Evolutionary conservation across 495 filamentous ascomycete species (phyloP), one percentile per base, ranked within the genome.

Genomic region (Xylaria curta): DNA sequence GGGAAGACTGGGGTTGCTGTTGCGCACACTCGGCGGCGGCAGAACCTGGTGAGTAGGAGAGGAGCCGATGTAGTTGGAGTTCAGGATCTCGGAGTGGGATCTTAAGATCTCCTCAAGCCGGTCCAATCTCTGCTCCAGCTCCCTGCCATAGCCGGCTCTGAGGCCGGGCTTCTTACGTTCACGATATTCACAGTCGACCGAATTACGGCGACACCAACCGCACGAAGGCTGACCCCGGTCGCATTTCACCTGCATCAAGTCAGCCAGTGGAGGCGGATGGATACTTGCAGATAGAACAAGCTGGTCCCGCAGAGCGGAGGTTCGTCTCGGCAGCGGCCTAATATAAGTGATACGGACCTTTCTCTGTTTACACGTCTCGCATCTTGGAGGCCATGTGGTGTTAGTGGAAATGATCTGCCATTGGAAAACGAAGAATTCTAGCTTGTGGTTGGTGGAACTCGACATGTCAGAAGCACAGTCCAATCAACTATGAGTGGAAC

Each of bases 181-280:
- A 77, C 91, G 93, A 81, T 96, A 96, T 78, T 94, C 91, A 82
- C 93, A 96, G 33, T 83, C 49, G 53, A 93, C 91, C 7, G 87
- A 87, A 79, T 97, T 97, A 68, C 93, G 89, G 74, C 85, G 85
- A 77, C 94, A 97, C 94, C 94, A 97, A 56, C 94, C 94, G 80
- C 94, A 97, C 69, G 89, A 90, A 10, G 94, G 94, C 69, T 94
- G 93, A 12, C 90, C 88, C 28, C 93, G 90, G 82, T 96, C 92
- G 79, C 91, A 94, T 85, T 93, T 94, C 59, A 93, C 91, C 85
- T 89, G 74, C n/a, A 40, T 33, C 28, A 58, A 36, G 46, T 68
- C 54, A 68, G 70, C 47, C 2, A 36, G 19, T 24, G 28, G 4
- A 63, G 33, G 40, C 26, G 58, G 49, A 66, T 24, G 54, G 42